Evolutionary conservation across 495 filamentous ascomycete species (phyloP), one percentile per base, ranked within the genome.

Genomic region (Neurospora sp.): DNA sequence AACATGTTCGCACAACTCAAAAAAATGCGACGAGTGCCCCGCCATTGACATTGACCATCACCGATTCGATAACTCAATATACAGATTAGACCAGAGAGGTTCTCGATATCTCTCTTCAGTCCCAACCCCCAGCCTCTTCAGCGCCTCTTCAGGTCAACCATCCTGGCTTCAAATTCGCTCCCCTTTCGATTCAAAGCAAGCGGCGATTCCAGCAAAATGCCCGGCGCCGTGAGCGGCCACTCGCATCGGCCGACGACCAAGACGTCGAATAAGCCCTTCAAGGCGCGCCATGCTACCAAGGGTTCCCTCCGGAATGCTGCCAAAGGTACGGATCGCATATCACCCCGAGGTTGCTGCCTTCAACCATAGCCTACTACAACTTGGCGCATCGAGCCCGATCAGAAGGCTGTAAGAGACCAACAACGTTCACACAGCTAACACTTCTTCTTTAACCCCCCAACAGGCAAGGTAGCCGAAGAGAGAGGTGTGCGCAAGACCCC

Each of bases 201-300:
- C 81, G 89, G 90, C 78, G 86, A 84, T 83, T 88, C 86, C 83
- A 65, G 53, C 53, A 88, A 82, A 69, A 90, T 90, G 88, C 85
- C 88, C 70, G 82, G 84, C 70, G 85, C 87, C 76, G 82, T 85
- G 69, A 83, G 83, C 74, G 74, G 76, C 42, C 96, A 98, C 79
- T 94, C 95, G 77, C 96, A 99, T 83, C 89, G 95, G 77, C 91
- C 90, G 77, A 98, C 94, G 46, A 96, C 94, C 53, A 98, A 98
- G 85, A 80, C 85, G 59, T 78, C 86, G 76, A 88, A 97, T 81
- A 99, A 99, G 84, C 76, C 91, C 9, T 99, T 93, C 88, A 99
- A 99, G 82, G 92, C 92, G 42, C 88, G 90, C 74, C 93, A 97
- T 85, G 88, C 94, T 7, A 94, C 93, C 61, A 99, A 98, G 80